Evolutionary conservation across 441 rosid genomes (phyloP).

Genomic region (Viola pubescens): DNA sequence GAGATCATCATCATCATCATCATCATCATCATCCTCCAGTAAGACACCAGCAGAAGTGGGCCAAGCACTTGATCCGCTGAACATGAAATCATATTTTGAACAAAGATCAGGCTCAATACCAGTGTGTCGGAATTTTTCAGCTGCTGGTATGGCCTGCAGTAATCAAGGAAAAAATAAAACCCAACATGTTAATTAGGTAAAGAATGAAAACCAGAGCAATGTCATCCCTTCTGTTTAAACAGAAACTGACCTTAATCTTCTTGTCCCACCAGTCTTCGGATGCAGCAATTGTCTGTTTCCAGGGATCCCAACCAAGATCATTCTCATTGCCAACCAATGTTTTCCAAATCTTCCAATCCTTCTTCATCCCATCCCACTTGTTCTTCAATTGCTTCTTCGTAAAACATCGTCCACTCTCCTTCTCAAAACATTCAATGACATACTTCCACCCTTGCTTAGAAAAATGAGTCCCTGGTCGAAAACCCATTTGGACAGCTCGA

Average conservation of each 20-base stretch:
- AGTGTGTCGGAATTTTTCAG: conserved; percentile 6
- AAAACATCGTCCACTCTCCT: conserved; percentile 10
- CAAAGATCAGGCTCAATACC: conserved; percentile 16
- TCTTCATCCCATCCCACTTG: conserved; percentile 14
- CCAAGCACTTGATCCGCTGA: conserved; percentile 4
- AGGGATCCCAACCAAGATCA: conserved; percentile 7
- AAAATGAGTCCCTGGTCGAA: conserved; percentile 14
- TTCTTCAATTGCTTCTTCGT: conserved; percentile 13
- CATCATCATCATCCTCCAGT: not conserved
- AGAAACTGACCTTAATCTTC: conserved; percentile 11
- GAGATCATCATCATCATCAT: not conserved
- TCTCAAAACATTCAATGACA: conserved; percentile 8
- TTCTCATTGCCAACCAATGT: conserved; percentile 1
- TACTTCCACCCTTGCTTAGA: conserved; percentile 11
- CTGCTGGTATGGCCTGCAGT: conserved; percentile 9
- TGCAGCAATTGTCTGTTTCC: conserved; percentile 7
- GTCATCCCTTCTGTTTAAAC: not conserved
- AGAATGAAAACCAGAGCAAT: not conserved
- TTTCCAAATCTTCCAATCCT: conserved; percentile 14
- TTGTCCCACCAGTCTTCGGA: conserved; percentile 11
- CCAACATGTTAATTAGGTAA: not conserved
- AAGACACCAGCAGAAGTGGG: not conserved
- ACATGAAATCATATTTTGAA: conserved; percentile 11
- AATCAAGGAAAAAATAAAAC: not conserved
- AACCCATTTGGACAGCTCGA: conserved; percentile 11